A percentile compares a stretch with the other conserved stretches of the same genome.
These are phyloP conservation scores for Beauveria rudraprayagi DNA, from an alignment of 2,329 filamentous ascomycete species.

Conservation along the genomic window DNA sequence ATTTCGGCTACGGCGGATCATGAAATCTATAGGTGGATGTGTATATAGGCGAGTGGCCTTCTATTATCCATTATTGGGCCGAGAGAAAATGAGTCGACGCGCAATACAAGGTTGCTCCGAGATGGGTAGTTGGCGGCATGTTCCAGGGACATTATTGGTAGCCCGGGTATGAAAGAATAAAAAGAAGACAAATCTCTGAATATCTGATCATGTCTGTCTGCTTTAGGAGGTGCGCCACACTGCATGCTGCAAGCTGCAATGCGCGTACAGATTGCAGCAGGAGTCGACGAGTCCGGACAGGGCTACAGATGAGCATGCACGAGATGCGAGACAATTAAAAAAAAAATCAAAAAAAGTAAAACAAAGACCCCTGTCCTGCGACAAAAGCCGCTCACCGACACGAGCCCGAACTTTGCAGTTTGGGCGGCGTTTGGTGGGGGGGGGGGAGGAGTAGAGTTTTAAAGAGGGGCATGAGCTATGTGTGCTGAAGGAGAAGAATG, in stretches of 20 bases:
- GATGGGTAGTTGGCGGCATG: too few species aligned
- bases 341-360: not conserved
- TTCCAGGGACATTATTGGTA: too few species aligned
- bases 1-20: not conserved
- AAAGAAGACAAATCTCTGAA: not conserved
- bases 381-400: constrained; percentile 1
- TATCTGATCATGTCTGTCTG: not conserved
- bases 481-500: too few species aligned
- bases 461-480: not conserved
- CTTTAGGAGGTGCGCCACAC: not conserved
- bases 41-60: not conserved
- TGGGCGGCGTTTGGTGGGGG: not conserved
- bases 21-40: not conserved
- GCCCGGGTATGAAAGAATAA: too few species aligned
- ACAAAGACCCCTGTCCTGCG: not conserved
- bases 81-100: too few species aligned
- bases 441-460: not conserved
- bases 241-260: not conserved
- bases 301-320: constrained; percentile 5
- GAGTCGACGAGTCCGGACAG: not conserved
- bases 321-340: not conserved
- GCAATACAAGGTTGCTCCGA: too few species aligned
- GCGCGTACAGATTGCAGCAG: not conserved
- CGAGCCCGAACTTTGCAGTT: not conserved
- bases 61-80: too few species aligned